A percentile compares a stretch with the other conserved stretches of the same genome.
Conservation (phyloP, 1,284 basidiomycete species). For the Fomitopsis schrenkii region DNA sequence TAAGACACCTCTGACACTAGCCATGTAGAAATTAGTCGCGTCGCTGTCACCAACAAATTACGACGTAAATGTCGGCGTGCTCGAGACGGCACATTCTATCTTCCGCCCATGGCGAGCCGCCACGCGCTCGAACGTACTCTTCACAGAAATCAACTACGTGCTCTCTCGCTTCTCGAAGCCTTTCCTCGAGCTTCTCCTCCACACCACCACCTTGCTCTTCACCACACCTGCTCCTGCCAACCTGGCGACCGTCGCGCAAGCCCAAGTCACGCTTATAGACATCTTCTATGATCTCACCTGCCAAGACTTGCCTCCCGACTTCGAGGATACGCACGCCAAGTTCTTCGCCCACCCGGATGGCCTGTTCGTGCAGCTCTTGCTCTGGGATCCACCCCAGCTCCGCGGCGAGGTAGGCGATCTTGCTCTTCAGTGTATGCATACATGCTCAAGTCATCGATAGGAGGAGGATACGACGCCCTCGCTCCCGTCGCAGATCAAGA, state of each 20-base stretch:
- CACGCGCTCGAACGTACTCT: slow-evolving; percentile 86
- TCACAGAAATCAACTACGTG: slow-evolving; percentile 91
- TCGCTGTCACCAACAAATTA: slow-evolving; percentile 80
- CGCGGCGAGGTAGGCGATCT: slow-evolving; percentile 60
- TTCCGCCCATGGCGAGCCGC: slow-evolving; percentile 92
- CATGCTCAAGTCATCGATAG: slow-evolving; percentile 31
- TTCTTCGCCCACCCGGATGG: slow-evolving; percentile 74
- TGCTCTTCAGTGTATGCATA: neutral
- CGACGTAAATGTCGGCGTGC: slow-evolving; percentile 83
- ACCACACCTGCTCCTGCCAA: slow-evolving; percentile 37
- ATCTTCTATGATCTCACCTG: slow-evolving; percentile 94
- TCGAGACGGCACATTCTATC: slow-evolving; percentile 95
- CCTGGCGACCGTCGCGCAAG: slow-evolving; percentile 57
- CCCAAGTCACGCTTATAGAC: slow-evolving; percentile 77
- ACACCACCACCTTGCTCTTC: slow-evolving; percentile 52
- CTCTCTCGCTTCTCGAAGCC: slow-evolving; percentile 80
- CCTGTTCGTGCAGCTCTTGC: slow-evolving; percentile 75
- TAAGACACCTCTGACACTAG: neutral
- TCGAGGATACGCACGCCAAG: slow-evolving; percentile 85
- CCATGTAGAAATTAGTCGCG: slow-evolving; percentile 72
- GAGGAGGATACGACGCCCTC: slow-evolving; percentile 84
- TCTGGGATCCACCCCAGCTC: slow-evolving; percentile 73
- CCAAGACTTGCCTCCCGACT: slow-evolving; percentile 92
- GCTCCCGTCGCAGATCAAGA: slow-evolving; percentile 83
- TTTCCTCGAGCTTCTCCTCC: slow-evolving; percentile 81